Percentiles rank a stretch among this genome's conserved stretches.
Evolutionary conservation across 306 rosid genomes (phyloP).

Genomic region (Glycyrrhiza uralensis): DNA sequence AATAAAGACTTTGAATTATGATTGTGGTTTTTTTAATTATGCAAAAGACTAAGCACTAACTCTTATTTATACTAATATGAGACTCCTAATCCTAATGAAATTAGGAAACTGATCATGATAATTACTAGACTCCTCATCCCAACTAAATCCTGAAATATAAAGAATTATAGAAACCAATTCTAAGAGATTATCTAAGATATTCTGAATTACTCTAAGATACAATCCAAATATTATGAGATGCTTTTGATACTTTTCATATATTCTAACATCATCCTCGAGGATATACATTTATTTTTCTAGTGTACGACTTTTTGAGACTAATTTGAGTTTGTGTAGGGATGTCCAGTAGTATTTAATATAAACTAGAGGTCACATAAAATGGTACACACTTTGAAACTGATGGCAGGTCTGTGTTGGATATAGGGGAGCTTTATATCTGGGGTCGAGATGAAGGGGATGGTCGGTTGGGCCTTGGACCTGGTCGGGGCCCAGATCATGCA

Average conservation of each 20-base stretch:
- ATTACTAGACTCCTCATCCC: too few species aligned
- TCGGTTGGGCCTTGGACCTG: conserved; percentile 93
- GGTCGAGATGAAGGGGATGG: conserved; percentile 99
- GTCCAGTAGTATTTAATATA: not conserved
- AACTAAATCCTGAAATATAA: too few species aligned
- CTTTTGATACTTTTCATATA: not conserved
- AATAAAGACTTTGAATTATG: too few species aligned
- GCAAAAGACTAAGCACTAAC: too few species aligned
- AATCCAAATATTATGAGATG: not conserved
- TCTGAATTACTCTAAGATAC: too few species aligned
- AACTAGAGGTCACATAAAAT: not conserved
- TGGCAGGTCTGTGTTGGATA: conserved; percentile 21
- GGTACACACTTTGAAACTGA: conserved; percentile 10
- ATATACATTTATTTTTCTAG: not conserved
- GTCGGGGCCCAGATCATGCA: conserved; percentile 81
- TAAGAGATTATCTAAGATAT: too few species aligned
- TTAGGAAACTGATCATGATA: too few species aligned
- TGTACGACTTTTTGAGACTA: not conserved
- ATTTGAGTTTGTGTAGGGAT: not conserved
- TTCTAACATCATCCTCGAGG: not conserved
- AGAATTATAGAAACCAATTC: too few species aligned
- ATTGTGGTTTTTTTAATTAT: not conserved
- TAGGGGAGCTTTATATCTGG: conserved; percentile 89
- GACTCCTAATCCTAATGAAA: too few species aligned
- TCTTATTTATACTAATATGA: too few species aligned